Evolutionary conservation across 1,284 basidiomycete genomes (phyloP), one percentile per base, ranked within the genome.

Genomic region (Cutaneotrichosporon dermatis): DNA sequence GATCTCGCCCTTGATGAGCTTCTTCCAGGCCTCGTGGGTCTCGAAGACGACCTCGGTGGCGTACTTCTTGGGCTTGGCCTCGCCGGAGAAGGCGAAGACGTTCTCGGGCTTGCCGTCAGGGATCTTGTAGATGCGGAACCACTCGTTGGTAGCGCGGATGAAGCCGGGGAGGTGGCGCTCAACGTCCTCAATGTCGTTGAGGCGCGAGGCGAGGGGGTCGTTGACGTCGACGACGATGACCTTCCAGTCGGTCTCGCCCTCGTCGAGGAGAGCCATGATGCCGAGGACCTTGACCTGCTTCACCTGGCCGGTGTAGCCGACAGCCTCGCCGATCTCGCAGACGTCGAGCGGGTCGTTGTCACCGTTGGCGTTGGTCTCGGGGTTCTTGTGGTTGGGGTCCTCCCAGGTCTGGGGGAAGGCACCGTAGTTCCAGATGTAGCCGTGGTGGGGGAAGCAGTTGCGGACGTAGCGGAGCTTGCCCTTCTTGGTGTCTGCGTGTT

Each of bases 231-330:
- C 92, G 75, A 96, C 96, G 76, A 96, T 86, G 81, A 96, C 89
- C 81, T 97, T 97, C 93, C 93, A 97, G 83, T 97, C 93, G 69
- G 93, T 97, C 83, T 97, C 93, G 71, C 93, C 93, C 79, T 97
- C 93, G 75, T 97, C 93, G 69, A 97, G 87, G 60, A 99, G 85
- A 57, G 96, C 96, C 95, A 99, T 99, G 84, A 99, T 96, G 69
- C 96, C 96, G 75, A 99, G 91, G 66, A 99, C 92, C 84, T 99
- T 99, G 86, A 99, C 96, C 81, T 99, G 96, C 84, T 99, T 99
- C 80, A 99, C 86, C 81, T 99, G 95, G 64, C 96, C 96, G 65
- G 88, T 86, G 80, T 95, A 93, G 67, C 94, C 96, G 72, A 99
- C 91, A 78, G 95, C 92, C 81, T 99, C 96, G 66, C 96, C 96